Percentiles rank a stretch among this genome's conserved stretches.
Evolutionary conservation across 345 rosid species (phyloP).

Genomic region (Gossypium bickii): DNA sequence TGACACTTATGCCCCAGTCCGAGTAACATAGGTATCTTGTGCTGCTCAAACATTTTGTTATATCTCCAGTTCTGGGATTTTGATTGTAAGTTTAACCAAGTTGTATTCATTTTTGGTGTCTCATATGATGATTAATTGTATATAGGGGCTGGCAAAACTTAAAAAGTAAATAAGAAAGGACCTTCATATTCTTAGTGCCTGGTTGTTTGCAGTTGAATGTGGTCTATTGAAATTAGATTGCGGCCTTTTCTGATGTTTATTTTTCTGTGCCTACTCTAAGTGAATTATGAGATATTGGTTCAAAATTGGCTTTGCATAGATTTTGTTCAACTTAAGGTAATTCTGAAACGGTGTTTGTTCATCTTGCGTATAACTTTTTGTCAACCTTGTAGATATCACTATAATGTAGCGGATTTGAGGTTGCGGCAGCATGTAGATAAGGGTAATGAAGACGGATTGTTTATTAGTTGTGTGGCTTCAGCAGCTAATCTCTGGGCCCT

Average conservation of each 20-base stretch:
- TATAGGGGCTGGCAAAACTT: not conserved
- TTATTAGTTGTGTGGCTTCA: constrained; percentile 85
- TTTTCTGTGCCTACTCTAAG: not conserved
- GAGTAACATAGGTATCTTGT: too few relatives aligned
- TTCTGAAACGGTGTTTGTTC: not conserved
- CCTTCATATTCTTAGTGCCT: not conserved
- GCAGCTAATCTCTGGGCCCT: constrained; percentile 89
- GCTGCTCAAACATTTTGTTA: not conserved
- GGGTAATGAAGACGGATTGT: constrained; percentile 90
- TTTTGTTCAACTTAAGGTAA: not conserved
- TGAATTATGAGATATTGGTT: not conserved
- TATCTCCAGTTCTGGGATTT: not conserved
- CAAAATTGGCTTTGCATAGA: not conserved
- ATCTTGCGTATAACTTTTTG: not conserved
- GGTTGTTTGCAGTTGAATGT: not conserved
- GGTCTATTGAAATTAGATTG: not conserved
- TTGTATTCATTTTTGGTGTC: not conserved
- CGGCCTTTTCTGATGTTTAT: not conserved
- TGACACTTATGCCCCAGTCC: too few relatives aligned
- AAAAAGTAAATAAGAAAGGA: not conserved
- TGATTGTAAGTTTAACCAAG: not conserved
- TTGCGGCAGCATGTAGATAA: constrained; percentile 77
- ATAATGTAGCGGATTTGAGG: constrained; percentile 80
- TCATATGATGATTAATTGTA: not conserved
- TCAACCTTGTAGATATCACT: constrained; percentile 69